Evolutionary conservation across 2,329 filamentous ascomycete species (phyloP).

Genomic region (Colletotrichum theobromicola): DNA sequence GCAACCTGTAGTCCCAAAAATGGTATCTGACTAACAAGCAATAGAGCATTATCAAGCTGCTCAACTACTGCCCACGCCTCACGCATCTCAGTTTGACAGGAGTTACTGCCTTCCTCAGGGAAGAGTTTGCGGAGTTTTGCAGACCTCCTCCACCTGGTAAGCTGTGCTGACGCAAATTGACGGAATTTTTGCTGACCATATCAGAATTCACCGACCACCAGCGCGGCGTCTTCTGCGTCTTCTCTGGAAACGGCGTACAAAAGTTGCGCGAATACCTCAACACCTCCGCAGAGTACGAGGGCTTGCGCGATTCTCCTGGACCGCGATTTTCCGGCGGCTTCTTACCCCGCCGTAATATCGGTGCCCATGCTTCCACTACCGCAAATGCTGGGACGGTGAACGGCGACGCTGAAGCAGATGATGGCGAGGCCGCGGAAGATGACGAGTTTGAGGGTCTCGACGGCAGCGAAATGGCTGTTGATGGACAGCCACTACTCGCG

Average conservation of each 20-base stretch:
- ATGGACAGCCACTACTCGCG: constrained; percentile 26
- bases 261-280: constrained; percentile 82
- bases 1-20: constrained; percentile 32
- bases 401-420: constrained; percentile 42
- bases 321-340: constrained; percentile 14
- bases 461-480: constrained; percentile 41
- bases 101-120: constrained; percentile 85
- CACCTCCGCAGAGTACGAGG: constrained; percentile 50
- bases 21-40: background rate
- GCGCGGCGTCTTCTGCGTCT: constrained; percentile 95
- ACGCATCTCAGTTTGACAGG: constrained; percentile 96
- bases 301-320: constrained; percentile 39
- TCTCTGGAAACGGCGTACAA: constrained; percentile 84
- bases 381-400: constrained; percentile 23
- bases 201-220: constrained; percentile 94
- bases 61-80: constrained; percentile 89
- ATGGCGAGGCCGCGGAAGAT: constrained; percentile 44
- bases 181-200: constrained; percentile 27
- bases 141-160: constrained; percentile 79
- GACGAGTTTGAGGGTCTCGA: constrained; percentile 49
- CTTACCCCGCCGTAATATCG: background rate
- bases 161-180: constrained; percentile 19
- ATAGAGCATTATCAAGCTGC: constrained; percentile 85
- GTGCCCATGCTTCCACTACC: constrained; percentile 16
- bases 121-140: constrained; percentile 85